These are phyloP conservation scores for Annulohypoxylon truncatum DNA, from an alignment of 2,329 filamentous ascomycete genomes.

Conservation along the genomic window DNA sequence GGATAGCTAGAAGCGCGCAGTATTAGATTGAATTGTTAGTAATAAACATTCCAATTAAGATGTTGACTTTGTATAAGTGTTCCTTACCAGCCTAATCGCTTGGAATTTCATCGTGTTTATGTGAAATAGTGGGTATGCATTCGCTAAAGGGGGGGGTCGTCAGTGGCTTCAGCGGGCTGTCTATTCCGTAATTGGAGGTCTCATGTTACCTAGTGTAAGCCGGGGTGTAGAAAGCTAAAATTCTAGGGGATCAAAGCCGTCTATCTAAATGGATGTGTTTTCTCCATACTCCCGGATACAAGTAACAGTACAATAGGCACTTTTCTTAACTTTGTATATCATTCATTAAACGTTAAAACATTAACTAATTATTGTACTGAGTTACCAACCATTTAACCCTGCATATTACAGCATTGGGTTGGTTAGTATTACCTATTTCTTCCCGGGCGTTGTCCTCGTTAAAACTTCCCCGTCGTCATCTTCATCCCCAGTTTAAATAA, in stretches of 20 bases:
- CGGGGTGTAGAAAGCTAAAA: too few relatives aligned
- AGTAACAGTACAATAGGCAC: too few relatives aligned
- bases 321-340: slow-evolving; percentile 2
- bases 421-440: background rate
- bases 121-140: background rate
- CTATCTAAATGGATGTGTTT: too few relatives aligned
- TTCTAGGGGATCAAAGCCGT: too few relatives aligned
- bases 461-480: slow-evolving; percentile 36
- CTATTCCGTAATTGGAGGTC: too few relatives aligned
- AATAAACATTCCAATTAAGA: too few relatives aligned
- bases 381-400: background rate
- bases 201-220: too few relatives aligned
- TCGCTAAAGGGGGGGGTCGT: background rate
- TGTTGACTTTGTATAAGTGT: too few relatives aligned
- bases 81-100: background rate
- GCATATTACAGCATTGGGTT: background rate
- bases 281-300: too few relatives aligned
- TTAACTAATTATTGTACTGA: background rate
- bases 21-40: slow-evolving; percentile 4
- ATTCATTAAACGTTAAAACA: slow-evolving; percentile 10
- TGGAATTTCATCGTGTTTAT: background rate
- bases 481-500: slow-evolving; percentile 49
- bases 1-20: background rate
- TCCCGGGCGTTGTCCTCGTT: background rate
- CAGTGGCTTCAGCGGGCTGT: too few relatives aligned